A percentile compares a stretch with the other conserved stretches of the same genome.
These are phyloP conservation scores for Metschnikowia matae DNA, from an alignment of 805 yeast genomes.

Conservation along the genomic window DNA sequence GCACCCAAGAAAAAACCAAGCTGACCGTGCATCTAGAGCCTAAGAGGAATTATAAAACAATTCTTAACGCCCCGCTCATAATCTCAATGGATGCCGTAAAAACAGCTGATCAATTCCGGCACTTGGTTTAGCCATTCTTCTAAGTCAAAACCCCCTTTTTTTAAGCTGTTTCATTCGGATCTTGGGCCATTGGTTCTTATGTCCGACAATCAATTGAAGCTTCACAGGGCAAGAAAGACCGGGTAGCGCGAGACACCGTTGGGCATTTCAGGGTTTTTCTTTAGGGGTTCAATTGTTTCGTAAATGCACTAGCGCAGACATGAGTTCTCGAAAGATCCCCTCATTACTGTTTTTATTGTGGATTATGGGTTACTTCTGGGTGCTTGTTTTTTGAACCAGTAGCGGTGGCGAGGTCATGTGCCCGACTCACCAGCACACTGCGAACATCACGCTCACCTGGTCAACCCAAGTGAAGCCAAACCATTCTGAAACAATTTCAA, in stretches of 20 bases:
- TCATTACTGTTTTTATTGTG: background rate
- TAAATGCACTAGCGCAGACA: background rate
- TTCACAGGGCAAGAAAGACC: background rate
- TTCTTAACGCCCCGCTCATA: background rate
- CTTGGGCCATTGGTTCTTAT: background rate
- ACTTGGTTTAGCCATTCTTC: too few relatives aligned
- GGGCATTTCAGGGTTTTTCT: background rate
- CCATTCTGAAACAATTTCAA: background rate
- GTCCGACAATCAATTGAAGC: background rate
- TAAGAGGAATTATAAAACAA: background rate
- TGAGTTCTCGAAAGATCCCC: background rate
- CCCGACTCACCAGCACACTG: background rate
- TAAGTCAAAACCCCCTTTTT: too few relatives aligned
- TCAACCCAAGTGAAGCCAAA: background rate
- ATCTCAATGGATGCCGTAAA: background rate
- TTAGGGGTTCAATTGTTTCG: background rate
- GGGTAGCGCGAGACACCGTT: background rate
- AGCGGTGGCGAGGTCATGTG: slow-evolving; percentile 4
- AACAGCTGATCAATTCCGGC: too few relatives aligned
- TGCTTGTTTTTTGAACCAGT: background rate
- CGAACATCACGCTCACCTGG: background rate
- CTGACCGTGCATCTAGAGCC: background rate
- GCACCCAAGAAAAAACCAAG: slow-evolving; percentile 2
- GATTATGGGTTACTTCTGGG: background rate
- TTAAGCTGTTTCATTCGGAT: too few relatives aligned